Conservation (phyloP, 73 alveolate genomes). For the Symbiodinium natans region DNA sequence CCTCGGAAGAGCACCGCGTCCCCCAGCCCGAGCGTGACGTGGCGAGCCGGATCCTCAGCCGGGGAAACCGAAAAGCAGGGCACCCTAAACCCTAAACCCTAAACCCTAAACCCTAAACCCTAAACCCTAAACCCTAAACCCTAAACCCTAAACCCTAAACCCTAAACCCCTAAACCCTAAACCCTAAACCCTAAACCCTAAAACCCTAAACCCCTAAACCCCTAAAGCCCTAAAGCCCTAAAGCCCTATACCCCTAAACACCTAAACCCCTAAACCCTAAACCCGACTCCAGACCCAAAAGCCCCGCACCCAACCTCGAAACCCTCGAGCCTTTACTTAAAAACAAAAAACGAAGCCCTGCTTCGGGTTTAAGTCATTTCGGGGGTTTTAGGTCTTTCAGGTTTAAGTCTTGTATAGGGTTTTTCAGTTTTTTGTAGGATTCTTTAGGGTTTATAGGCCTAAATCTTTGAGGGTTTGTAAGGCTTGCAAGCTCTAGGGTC, state of each 20-base stretch:
- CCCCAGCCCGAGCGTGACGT: neutral
- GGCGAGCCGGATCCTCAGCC: conserved; percentile 24
- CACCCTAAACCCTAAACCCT: neutral
- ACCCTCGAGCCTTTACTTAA: neutral
- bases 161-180: neutral
- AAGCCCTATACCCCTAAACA: neutral
- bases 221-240: neutral
- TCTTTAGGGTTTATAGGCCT: too few relatives aligned
- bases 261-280: neutral
- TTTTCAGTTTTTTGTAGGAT: too few relatives aligned
- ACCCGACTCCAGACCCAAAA: neutral
- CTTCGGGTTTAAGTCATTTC: too few relatives aligned
- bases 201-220: too few relatives aligned
- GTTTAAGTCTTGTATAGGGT: too few relatives aligned
- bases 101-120: neutral
- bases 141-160: neutral
- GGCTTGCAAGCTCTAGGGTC: too few relatives aligned
- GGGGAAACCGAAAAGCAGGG: neutral
- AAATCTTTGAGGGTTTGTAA: too few relatives aligned
- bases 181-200: neutral
- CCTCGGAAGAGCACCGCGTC: conserved; percentile 74
- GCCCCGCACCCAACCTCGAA: too few relatives aligned
- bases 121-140: neutral
- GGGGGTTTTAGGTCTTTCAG: too few relatives aligned
- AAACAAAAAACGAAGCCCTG: neutral